A percentile compares a stretch with the other conserved stretches of the same genome.
These are phyloP conservation scores for Verticillium longisporum DNA, from an alignment of 2,329 filamentous ascomycete species.

Conservation along the genomic window DNA sequence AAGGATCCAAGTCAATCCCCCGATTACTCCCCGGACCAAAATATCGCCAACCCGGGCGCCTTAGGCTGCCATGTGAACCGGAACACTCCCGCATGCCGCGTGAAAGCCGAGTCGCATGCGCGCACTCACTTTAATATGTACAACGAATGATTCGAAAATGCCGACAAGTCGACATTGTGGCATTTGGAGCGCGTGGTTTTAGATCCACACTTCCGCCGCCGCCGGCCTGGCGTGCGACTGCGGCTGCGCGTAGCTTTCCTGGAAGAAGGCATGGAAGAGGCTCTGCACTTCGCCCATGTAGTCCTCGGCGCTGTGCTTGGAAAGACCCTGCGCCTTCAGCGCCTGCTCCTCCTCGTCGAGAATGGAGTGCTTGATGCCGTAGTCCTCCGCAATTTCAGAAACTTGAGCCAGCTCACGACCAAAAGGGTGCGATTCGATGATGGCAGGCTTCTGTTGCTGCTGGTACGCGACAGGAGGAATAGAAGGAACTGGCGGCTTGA, in stretches of 20 bases:
- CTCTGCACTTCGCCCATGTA: constrained; percentile 76
- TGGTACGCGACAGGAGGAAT: constrained; percentile 25
- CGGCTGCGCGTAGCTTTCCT: background rate
- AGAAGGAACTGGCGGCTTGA: constrained; percentile 19
- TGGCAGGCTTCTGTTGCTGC: constrained; percentile 25
- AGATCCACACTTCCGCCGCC: background rate
- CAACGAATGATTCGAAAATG: background rate
- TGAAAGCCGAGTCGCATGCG: background rate
- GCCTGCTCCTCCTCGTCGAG: constrained; percentile 68
- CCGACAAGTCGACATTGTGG: background rate
- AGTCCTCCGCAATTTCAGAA: constrained; percentile 88
- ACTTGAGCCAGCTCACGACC: constrained; percentile 86
- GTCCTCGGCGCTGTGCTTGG: constrained; percentile 70
- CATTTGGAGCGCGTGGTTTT: background rate
- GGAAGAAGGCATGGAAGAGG: constrained; percentile 48
- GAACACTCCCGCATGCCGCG: background rate
- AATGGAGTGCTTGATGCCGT: constrained; percentile 54
- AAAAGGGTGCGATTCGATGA: constrained; percentile 58
- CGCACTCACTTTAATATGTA: background rate
- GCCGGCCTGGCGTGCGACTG: background rate
- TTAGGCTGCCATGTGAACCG: background rate
- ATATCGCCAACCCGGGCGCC: background rate
- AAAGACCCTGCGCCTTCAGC: constrained; percentile 62
- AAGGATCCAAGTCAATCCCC: background rate
- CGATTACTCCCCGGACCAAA: background rate